A percentile compares a stretch with the other conserved stretches of the same genome.
Evolutionary conservation across 495 filamentous ascomycete genomes (phyloP).

Genomic region (Cercophora sp.): DNA sequence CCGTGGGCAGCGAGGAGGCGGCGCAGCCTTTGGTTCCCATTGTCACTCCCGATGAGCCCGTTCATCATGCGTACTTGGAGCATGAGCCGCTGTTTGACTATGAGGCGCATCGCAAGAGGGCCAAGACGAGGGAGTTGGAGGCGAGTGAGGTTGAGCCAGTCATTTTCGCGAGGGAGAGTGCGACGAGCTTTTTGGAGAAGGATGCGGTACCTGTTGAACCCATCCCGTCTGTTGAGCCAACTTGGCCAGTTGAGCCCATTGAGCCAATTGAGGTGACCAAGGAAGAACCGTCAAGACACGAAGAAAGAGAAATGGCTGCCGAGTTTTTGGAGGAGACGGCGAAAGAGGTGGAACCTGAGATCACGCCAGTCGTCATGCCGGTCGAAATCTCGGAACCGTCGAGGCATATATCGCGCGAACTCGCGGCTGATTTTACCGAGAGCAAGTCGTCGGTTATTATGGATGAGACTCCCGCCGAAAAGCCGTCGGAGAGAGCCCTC

Average conservation of each 20-base stretch:
- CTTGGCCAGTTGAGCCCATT: too few species aligned
- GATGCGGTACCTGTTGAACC: too few species aligned
- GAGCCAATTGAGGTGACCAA: too few species aligned
- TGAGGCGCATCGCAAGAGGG: slow-evolving; percentile 32
- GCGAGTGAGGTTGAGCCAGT: slow-evolving; percentile 8
- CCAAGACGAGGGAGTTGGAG: slow-evolving; percentile 27
- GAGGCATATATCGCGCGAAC: not conserved
- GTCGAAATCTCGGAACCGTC: not conserved
- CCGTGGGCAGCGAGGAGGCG: not conserved
- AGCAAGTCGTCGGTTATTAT: not conserved
- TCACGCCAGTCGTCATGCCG: not conserved
- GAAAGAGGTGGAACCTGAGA: not conserved
- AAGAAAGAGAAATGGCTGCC: slow-evolving; percentile 11
- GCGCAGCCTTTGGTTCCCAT: slow-evolving; percentile 5
- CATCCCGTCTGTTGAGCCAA: too few species aligned
- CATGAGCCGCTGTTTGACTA: slow-evolving; percentile 40
- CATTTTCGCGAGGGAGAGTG: slow-evolving; percentile 15
- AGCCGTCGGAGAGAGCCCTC: not conserved
- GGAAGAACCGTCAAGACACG: slow-evolving; percentile 2
- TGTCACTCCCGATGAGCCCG: slow-evolving; percentile 13
- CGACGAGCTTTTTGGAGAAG: slow-evolving; percentile 9
- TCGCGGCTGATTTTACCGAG: not conserved
- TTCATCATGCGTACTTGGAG: slow-evolving; percentile 14
- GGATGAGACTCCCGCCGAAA: not conserved
- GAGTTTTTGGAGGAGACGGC: slow-evolving; percentile 6